Conservation (phyloP, 345 rosid species). For the Populus deltoides region DNA sequence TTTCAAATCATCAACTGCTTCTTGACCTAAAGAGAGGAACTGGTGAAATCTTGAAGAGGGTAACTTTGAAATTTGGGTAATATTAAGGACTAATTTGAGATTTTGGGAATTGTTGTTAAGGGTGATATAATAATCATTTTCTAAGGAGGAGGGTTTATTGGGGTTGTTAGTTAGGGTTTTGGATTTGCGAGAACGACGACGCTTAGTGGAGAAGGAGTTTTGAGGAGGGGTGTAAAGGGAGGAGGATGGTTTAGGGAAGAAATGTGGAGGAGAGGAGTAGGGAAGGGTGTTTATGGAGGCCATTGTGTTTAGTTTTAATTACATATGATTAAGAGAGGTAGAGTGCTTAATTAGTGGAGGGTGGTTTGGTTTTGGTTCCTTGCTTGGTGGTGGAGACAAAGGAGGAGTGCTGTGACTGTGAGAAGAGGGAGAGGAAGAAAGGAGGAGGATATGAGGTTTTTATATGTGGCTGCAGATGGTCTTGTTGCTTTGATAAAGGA, state of each 20-base stretch:
- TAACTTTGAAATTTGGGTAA: constrained; percentile 38
- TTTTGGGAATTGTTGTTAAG: constrained; percentile 29
- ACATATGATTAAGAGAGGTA: not conserved
- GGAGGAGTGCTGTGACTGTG: not conserved
- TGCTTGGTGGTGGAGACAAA: not conserved
- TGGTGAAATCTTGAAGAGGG: constrained; percentile 41
- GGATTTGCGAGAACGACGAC: constrained; percentile 48
- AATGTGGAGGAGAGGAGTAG: constrained; percentile 20
- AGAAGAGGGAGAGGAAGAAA: not conserved
- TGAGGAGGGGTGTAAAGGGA: constrained; percentile 15
- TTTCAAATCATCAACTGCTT: constrained; percentile 56
- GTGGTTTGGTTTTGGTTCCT: not conserved
- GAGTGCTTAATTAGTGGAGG: not conserved
- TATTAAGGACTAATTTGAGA: constrained; percentile 57
- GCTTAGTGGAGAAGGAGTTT: constrained; percentile 48
- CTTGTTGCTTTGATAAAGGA: no score
- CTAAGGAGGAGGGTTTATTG: not conserved
- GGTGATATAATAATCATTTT: not conserved
- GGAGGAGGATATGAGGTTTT: not conserved
- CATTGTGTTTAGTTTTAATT: not conserved
- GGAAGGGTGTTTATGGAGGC: constrained; percentile 10
- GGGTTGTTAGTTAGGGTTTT: not conserved
- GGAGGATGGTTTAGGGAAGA: not conserved
- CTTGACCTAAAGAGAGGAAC: constrained; percentile 43
- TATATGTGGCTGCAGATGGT: not conserved